Percentiles rank a stretch among this genome's conserved stretches.
Conservation (phyloP, 2,329 filamentous ascomycete genomes). For the Bipolaris cookei region DNA sequence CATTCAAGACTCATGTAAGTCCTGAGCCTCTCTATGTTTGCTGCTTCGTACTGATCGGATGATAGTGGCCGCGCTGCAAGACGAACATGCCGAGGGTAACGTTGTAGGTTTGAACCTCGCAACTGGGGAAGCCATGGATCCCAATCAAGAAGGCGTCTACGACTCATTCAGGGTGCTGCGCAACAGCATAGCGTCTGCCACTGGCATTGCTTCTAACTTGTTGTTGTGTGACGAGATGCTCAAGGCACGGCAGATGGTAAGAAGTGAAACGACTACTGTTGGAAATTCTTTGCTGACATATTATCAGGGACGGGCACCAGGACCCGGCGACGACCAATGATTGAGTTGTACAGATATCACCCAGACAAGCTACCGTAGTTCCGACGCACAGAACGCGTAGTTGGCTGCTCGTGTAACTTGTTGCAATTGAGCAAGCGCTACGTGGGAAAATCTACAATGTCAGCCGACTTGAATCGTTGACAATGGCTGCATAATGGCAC, state of each 20-base stretch:
- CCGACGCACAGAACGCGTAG: background rate
- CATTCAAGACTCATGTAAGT: conserved; percentile 90
- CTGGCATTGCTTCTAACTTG: conserved; percentile 93
- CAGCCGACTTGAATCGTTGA: background rate
- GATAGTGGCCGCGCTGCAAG: conserved; percentile 81
- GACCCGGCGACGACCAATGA: conserved; percentile 30
- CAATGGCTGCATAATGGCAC: conserved; percentile 5
- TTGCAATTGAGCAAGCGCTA: background rate
- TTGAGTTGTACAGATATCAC: background rate
- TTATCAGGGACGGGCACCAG: conserved; percentile 40
- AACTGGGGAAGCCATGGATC: conserved; percentile 93
- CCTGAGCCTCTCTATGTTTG: conserved; percentile 3
- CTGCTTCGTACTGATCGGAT: conserved; percentile 20
- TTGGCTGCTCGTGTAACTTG: background rate
- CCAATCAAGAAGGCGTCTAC: conserved; percentile 87
- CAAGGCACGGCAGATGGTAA: conserved; percentile 93
- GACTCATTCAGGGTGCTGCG: conserved; percentile 95
- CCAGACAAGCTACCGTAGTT: conserved; percentile 1
- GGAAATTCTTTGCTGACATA: conserved; percentile 6
- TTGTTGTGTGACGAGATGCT: conserved; percentile 95
- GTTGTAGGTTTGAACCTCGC: conserved; percentile 84
- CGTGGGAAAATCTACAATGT: background rate
- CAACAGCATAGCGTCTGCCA: conserved; percentile 91
- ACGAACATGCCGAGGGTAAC: conserved; percentile 84
- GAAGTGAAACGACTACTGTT: background rate